A percentile compares a stretch with the other conserved stretches of the same genome.
These are phyloP conservation scores for Boletus hoseneyae DNA, from an alignment of 1,284 basidiomycete genomes.

Conservation along the genomic window DNA sequence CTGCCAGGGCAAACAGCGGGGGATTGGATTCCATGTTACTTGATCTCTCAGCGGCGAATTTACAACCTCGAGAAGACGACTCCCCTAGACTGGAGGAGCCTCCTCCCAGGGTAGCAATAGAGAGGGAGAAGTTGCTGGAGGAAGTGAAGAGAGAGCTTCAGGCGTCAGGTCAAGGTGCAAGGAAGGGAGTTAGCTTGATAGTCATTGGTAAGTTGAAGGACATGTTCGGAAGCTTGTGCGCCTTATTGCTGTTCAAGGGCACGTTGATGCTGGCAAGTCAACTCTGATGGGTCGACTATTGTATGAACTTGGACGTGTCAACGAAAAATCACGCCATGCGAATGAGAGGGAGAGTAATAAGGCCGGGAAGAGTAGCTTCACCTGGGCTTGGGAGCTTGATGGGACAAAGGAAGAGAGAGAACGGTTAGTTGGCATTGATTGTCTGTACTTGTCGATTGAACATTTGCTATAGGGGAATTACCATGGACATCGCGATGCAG, in stretches of 20 bases:
- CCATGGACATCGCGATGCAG: constrained; percentile 94
- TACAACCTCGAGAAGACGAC: constrained; percentile 49
- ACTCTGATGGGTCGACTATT: constrained; percentile 94
- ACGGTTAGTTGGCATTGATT: constrained; percentile 52
- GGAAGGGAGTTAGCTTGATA: constrained; percentile 80
- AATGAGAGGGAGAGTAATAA: constrained; percentile 93
- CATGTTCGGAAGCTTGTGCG: constrained; percentile 2
- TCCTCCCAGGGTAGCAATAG: constrained; percentile 64
- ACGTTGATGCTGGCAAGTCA: constrained; percentile 98
- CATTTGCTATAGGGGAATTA: constrained; percentile 72
- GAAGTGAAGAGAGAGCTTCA: constrained; percentile 65
- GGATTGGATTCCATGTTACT: constrained; percentile 51
- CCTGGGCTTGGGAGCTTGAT: constrained; percentile 97
- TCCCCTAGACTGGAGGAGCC: constrained; percentile 47
- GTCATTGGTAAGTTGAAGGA: constrained; percentile 76
- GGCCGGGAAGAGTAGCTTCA: constrained; percentile 92
- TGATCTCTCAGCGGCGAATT: constrained; percentile 75
- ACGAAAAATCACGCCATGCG: constrained; percentile 78
- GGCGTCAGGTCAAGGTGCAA: constrained; percentile 51
- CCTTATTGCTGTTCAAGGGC: constrained; percentile 48
- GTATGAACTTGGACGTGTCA: constrained; percentile 87
- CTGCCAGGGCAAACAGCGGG: constrained; percentile 22
- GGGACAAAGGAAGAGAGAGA: constrained; percentile 91
- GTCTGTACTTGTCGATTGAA: constrained; percentile 5
- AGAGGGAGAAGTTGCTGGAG: constrained; percentile 82